These are phyloP conservation scores for Rhodotorula glutinis DNA, from an alignment of 1,284 basidiomycete species.

Conservation along the genomic window DNA sequence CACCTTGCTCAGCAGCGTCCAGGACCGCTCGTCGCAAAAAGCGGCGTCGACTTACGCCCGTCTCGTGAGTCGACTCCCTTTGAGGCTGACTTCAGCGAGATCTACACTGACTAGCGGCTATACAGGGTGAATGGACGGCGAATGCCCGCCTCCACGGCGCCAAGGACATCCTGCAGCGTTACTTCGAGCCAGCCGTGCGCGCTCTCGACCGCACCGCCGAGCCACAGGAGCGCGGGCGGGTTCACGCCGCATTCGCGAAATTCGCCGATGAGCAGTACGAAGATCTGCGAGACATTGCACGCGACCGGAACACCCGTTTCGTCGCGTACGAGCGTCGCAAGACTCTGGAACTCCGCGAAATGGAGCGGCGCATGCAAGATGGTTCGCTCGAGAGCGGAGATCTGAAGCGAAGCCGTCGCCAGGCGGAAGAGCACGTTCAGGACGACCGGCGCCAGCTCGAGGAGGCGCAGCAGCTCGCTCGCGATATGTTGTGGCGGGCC, in stretches of 20 bases:
- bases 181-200: conserved; percentile 64
- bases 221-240: conserved; percentile 53
- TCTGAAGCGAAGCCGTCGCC: conserved; percentile 27
- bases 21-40: conserved; percentile 1
- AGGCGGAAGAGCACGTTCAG: conserved; percentile 53
- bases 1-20: conserved; percentile 47
- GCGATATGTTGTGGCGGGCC: conserved; percentile 68
- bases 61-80: conserved; percentile 54
- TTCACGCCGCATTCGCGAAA: conserved; percentile 77
- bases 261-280: conserved; percentile 87
- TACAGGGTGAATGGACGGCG: conserved; percentile 81
- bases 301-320: conserved; percentile 49
- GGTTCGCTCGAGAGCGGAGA: conserved; percentile 34
- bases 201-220: conserved; percentile 11
- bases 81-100: too few relatives aligned
- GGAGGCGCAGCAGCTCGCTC: conserved; percentile 60
- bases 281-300: conserved; percentile 42
- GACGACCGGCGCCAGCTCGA: conserved; percentile 63
- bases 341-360: conserved; percentile 41
- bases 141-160: conserved; percentile 80
- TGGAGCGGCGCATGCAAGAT: conserved; percentile 51
- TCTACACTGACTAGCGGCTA: too few relatives aligned
- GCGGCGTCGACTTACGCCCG: conserved; percentile 49
- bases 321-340: conserved; percentile 34
- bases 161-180: conserved; percentile 65